These are phyloP conservation scores for Phytophthora meadii DNA, from an alignment of 352 stramenopile genomes.

Conservation along the genomic window DNA sequence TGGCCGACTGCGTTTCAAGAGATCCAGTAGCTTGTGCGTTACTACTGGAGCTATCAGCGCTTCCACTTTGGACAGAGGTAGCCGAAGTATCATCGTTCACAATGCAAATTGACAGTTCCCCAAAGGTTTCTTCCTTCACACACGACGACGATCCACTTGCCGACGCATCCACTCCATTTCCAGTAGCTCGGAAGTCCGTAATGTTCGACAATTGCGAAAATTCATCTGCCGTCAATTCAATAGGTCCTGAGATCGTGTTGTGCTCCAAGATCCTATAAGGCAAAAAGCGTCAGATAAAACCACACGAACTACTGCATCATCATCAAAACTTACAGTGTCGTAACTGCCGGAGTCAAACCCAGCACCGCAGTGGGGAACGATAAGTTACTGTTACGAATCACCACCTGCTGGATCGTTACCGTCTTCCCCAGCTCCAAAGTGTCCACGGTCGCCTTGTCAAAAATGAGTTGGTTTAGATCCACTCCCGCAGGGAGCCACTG, in stretches of 20 bases:
- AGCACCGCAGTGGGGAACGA: slow-evolving; percentile 57
- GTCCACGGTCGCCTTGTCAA: slow-evolving; percentile 47
- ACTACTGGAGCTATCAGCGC: slow-evolving; percentile 5
- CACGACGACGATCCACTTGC: slow-evolving; percentile 27
- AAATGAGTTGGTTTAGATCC: slow-evolving; percentile 50
- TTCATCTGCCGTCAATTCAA: slow-evolving; percentile 43
- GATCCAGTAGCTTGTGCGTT: slow-evolving; percentile 13
- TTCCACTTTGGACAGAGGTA: slow-evolving; percentile 13
- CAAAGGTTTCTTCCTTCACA: slow-evolving; percentile 35
- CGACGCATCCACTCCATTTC: slow-evolving; percentile 36
- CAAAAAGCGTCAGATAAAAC: slow-evolving; percentile 9
- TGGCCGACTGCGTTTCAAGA: slow-evolving; percentile 29
- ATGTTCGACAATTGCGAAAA: slow-evolving; percentile 37
- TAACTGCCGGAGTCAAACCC: slow-evolving; percentile 33
- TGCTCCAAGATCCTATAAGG: slow-evolving; percentile 43
- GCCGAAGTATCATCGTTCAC: slow-evolving; percentile 20
- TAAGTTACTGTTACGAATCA: slow-evolving; percentile 53
- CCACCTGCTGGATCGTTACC: slow-evolving; percentile 46
- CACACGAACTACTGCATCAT: not conserved
- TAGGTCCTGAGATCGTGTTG: slow-evolving; percentile 43
- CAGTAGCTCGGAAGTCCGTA: slow-evolving; percentile 39
- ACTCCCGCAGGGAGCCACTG: slow-evolving; percentile 41
- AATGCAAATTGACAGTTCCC: slow-evolving; percentile 43
- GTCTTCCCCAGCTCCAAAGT: slow-evolving; percentile 42
- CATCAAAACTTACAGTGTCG: slow-evolving; percentile 35